Conservation (phyloP, 352 stramenopile genomes). For the Phytophthora vignae region DNA sequence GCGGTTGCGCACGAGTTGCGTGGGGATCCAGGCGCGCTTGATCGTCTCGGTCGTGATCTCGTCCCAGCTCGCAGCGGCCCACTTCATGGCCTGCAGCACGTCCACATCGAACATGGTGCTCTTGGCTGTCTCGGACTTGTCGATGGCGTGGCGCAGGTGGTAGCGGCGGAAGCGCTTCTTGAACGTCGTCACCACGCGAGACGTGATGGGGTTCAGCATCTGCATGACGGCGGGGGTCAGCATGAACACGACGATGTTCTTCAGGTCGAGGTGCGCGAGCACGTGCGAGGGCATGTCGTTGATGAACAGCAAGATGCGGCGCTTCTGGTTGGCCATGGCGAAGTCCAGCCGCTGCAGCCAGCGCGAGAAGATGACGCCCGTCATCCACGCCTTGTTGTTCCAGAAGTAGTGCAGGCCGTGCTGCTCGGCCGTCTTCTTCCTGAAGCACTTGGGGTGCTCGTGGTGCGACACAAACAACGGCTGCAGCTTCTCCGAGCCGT, state of each 20-base stretch:
- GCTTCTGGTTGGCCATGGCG: slow-evolving; percentile 79
- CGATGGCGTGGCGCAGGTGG: slow-evolving; percentile 72
- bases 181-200: slow-evolving; percentile 63
- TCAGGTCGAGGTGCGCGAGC: slow-evolving; percentile 79
- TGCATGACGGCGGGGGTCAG: slow-evolving; percentile 53
- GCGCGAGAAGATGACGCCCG: slow-evolving; percentile 83
- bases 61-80: slow-evolving; percentile 71
- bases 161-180: slow-evolving; percentile 83
- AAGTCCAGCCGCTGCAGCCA: slow-evolving; percentile 86
- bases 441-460: slow-evolving; percentile 80
- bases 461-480: slow-evolving; percentile 85
- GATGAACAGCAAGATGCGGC: slow-evolving; percentile 78
- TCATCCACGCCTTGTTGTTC: slow-evolving; percentile 89
- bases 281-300: slow-evolving; percentile 84
- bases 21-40: slow-evolving; percentile 68
- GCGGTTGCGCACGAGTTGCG: slow-evolving; percentile 62
- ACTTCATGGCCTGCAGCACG: slow-evolving; percentile 85
- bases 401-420: slow-evolving; percentile 85
- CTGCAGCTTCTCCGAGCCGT: slow-evolving; percentile 80
- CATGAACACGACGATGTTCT: slow-evolving; percentile 76
- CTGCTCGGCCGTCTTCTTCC: slow-evolving; percentile 79
- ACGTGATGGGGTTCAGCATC: slow-evolving; percentile 77
- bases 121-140: slow-evolving; percentile 60
- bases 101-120: slow-evolving; percentile 65
- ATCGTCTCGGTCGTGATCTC: slow-evolving; percentile 79